Percentiles rank a stretch among this genome's conserved stretches.
Conservation (phyloP, 768 basidiomycete species). For the Lentinula lateritia region DNA sequence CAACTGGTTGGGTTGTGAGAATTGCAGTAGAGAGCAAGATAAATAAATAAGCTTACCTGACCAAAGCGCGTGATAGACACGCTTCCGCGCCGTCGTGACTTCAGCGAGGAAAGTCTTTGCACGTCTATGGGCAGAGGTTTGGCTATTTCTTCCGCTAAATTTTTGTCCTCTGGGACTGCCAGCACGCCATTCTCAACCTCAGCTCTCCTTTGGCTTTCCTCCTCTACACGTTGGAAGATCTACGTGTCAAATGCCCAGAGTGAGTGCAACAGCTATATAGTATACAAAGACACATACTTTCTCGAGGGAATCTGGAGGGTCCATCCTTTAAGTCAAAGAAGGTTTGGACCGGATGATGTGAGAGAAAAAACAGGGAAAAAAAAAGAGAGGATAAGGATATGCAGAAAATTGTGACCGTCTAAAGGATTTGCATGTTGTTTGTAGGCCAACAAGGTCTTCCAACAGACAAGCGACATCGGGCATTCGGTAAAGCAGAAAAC, state of each 20-base stretch:
- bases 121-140: constrained; percentile 15
- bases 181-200: constrained; percentile 20
- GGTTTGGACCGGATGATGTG: no score
- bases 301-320: constrained; percentile 7
- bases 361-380: neutral
- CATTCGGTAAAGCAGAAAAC: neutral
- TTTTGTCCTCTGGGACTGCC: constrained; percentile 6
- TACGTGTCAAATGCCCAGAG: constrained; percentile 15
- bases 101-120: constrained; percentile 18
- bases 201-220: constrained; percentile 48
- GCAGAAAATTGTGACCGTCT: neutral
- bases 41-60: constrained; percentile 33
- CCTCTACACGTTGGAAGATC: constrained; percentile 56
- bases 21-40: neutral
- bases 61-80: constrained; percentile 60
- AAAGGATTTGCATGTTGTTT: neutral
- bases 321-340: neutral
- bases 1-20: constrained; percentile 13
- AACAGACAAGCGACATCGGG: neutral
- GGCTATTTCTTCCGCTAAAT: neutral
- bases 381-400: neutral
- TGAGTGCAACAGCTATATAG: neutral
- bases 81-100: constrained; percentile 39
- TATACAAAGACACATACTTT: neutral
- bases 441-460: neutral